phyloP scores from a whole-genome alignment of 495 filamentous ascomycete species.

The Pseudevernia furfuracea region DNA sequence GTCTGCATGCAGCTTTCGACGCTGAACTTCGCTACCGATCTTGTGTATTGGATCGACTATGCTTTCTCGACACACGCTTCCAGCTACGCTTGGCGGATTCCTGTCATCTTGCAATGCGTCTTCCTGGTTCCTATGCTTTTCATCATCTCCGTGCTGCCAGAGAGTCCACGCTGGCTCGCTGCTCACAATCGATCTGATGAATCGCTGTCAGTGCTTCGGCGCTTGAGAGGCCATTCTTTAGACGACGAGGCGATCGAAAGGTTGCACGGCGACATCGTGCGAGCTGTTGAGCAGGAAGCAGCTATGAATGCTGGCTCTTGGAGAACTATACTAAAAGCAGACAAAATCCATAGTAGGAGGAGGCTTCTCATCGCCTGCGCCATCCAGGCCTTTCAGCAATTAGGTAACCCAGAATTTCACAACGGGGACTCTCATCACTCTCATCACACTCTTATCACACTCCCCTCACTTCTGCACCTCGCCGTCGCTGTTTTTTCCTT shows the following conservation, averaged over 20 bases:
- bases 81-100: conserved; percentile 35
- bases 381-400: conserved; percentile 34
- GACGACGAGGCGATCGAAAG: conserved; percentile 22
- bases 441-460: no score
- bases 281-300: conserved; percentile 23
- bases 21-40: conserved; percentile 36
- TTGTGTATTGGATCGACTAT: conserved; percentile 45
- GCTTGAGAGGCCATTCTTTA: conserved; percentile 26
- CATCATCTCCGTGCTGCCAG: conserved; percentile 32
- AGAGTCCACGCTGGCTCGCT: conserved; percentile 41
- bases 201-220: conserved; percentile 33
- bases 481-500: no score
- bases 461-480: no score
- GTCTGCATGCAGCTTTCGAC: conserved; percentile 35
- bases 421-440: no score
- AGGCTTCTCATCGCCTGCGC: conserved; percentile 29
- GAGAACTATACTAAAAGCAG: conserved; percentile 28
- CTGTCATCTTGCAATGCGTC: conserved; percentile 35
- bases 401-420: no score
- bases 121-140: conserved; percentile 34
- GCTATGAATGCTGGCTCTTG: conserved; percentile 26
- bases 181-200: conserved; percentile 34
- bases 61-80: conserved; percentile 33
- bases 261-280: conserved; percentile 27
- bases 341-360: conserved; percentile 27